Conservation (phyloP, 306 rosid genomes). For the Trichosanthes cucumerina region DNA sequence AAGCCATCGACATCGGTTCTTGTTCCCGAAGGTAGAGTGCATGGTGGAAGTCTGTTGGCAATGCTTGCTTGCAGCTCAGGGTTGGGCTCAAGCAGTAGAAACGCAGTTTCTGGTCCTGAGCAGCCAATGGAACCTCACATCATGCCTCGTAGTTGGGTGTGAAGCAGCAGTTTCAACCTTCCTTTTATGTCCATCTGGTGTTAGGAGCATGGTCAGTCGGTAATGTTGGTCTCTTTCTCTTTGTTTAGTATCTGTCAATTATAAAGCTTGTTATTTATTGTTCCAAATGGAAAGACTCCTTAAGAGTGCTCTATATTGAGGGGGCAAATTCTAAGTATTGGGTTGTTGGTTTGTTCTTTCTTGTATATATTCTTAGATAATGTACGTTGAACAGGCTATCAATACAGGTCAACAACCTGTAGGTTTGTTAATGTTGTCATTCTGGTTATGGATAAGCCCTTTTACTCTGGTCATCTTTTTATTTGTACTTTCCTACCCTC, state of each 20-base stretch:
- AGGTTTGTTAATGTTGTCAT: slow-evolving; percentile 31
- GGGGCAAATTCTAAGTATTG: slow-evolving; percentile 17
- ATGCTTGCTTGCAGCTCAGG: slow-evolving; percentile 41
- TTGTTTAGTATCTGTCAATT: slow-evolving; percentile 3
- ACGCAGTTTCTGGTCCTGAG: slow-evolving; percentile 17
- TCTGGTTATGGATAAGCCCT: slow-evolving; percentile 42
- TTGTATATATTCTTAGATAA: slow-evolving; percentile 43
- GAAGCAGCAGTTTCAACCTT: slow-evolving; percentile 11
- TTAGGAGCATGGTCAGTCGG: slow-evolving; percentile 24
- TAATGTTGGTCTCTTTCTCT: background rate
- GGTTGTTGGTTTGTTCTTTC: slow-evolving; percentile 43
- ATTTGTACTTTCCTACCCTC: background rate
- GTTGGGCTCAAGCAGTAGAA: slow-evolving; percentile 27
- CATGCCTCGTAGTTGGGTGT: slow-evolving; percentile 50
- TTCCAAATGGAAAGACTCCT: slow-evolving; percentile 28
- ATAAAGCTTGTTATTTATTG: slow-evolving; percentile 15
- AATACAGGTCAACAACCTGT: slow-evolving; percentile 39
- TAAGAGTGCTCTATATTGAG: slow-evolving; percentile 11
- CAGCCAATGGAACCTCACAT: slow-evolving; percentile 28
- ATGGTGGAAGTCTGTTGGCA: slow-evolving; percentile 84
- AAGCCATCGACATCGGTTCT: slow-evolving; percentile 23
- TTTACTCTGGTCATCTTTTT: slow-evolving; percentile 15
- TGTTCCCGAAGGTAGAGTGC: slow-evolving; percentile 82
- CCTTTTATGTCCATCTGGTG: background rate
- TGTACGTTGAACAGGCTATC: background rate